Base-by-base conservation (phyloP, 148 eudicot species). In the Dysphania ambrosioides region DNA sequence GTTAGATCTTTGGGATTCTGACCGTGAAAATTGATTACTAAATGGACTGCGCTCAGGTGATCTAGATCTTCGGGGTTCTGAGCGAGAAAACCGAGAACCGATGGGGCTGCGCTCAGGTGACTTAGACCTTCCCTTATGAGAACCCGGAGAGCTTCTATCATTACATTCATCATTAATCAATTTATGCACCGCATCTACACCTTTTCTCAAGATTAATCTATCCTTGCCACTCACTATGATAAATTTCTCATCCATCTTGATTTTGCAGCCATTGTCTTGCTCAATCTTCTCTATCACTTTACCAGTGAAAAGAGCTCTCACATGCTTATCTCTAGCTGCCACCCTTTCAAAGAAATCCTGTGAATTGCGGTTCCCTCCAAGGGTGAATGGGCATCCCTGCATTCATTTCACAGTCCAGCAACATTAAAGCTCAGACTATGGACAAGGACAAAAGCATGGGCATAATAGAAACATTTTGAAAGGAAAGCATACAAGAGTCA, bases 321-420 rank as follows among this genome's bases (percentile, higher is more conserved):
- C 90, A 59, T 83, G 89, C 76, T 82, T 82, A 35, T 96, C 99
- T 82, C 99, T 88, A 40, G 97, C 97, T 34, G 99, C 92, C 55
- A 96, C 91, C 77, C 99, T 86, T 79, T 92, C 91, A 82, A 92
- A 90, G 81, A 90, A 96, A 79, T 96, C 99, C 75, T 92, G 99
- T 31, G 99, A 92, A 85, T 95, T 95, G 77, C 97, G 96, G 77
- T 81, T 89, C 58, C 95, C 93, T 75, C 99, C 99, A 78, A 96
- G 99, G 36, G 99, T 96, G 56, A 97, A 84, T 36, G 99, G 99
- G 72, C 99, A 96, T 51, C 99, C 99, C 99, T 96, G 77, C 74
- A 83, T 74, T 79, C 49, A 55, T 49, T 82, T 79, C 34, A 74
- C 68, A 81, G 64, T 69, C 67, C 76, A 69, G 66, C 72, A 75